These are phyloP conservation scores for Lactifluus piperatus DNA, from an alignment of 768 basidiomycete genomes.

Conservation along the genomic window DNA sequence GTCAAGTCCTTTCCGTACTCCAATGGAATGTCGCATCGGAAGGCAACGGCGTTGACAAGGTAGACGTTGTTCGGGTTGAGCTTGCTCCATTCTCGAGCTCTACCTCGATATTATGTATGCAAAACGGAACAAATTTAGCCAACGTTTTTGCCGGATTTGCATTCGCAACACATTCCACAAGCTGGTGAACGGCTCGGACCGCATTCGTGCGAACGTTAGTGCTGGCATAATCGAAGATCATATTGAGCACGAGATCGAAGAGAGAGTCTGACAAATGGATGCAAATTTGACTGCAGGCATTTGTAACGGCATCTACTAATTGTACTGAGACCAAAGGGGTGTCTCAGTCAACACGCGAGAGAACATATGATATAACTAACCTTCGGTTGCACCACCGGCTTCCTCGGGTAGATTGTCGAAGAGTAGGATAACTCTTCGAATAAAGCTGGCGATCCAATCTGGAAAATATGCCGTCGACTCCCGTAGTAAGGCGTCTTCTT, in stretches of 20 bases:
- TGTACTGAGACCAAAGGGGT: slow-evolving; percentile 37
- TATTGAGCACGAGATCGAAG: slow-evolving; percentile 72
- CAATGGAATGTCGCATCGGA: slow-evolving; percentile 84
- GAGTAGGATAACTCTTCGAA: slow-evolving; percentile 68
- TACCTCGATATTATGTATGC: slow-evolving; percentile 53
- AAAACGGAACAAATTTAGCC: slow-evolving; percentile 69
- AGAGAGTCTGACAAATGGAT: slow-evolving; percentile 64
- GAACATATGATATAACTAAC: slow-evolving; percentile 26
- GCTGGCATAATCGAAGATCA: slow-evolving; percentile 78
- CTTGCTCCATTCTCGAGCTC: slow-evolving; percentile 85
- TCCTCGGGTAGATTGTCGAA: slow-evolving; percentile 86
- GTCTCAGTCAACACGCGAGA: not conserved
- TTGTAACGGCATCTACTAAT: slow-evolving; percentile 66
- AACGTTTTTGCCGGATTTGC: slow-evolving; percentile 71
- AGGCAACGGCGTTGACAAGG: slow-evolving; percentile 51
- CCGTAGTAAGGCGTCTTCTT: slow-evolving; percentile 65
- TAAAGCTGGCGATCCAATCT: slow-evolving; percentile 77
- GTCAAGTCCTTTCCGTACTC: slow-evolving; percentile 41
- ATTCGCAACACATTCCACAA: slow-evolving; percentile 80
- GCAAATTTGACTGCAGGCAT: slow-evolving; percentile 71
- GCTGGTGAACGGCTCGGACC: slow-evolving; percentile 76
- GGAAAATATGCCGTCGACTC: slow-evolving; percentile 68
- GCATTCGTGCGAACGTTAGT: slow-evolving; percentile 78
- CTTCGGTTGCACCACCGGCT: slow-evolving; percentile 58
- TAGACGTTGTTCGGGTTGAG: slow-evolving; percentile 61